Conservation (phyloP, 2,329 filamentous ascomycete species). For the Leptographium radiaticola region DNA sequence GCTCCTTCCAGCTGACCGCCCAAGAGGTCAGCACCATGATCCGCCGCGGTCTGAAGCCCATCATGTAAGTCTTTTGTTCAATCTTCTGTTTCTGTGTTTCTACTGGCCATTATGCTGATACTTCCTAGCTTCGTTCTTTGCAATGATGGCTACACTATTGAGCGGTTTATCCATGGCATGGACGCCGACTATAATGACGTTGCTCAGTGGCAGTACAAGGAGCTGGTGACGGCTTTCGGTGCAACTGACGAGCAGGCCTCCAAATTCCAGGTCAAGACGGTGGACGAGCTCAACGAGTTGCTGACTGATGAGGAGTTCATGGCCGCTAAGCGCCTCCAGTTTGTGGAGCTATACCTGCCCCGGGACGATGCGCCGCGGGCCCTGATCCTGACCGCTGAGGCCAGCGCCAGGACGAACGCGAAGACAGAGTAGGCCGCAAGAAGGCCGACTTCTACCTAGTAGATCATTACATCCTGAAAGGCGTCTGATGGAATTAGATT, state of each 20-base stretch:
- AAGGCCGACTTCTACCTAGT: not conserved
- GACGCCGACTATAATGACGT: constrained; percentile 73
- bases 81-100: no score
- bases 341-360: constrained; percentile 74
- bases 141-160: constrained; percentile 83
- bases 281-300: constrained; percentile 10
- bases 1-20: constrained; percentile 71
- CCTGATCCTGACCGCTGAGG: constrained; percentile 56
- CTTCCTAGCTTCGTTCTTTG: constrained; percentile 60
- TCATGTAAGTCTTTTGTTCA: constrained; percentile 42
- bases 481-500: not conserved
- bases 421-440: constrained; percentile 18
- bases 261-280: constrained; percentile 10
- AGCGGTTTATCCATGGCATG: constrained; percentile 78
- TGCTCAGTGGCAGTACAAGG: constrained; percentile 52
- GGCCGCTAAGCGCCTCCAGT: constrained; percentile 41
- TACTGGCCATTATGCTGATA: not conserved
- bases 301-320: constrained; percentile 19
- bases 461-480: not conserved
- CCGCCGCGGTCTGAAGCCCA: constrained; percentile 57
- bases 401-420: constrained; percentile 55
- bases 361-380: constrained; percentile 63
- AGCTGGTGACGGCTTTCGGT: constrained; percentile 11
- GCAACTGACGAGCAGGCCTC: constrained; percentile 9
- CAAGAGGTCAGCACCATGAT: constrained; percentile 82